A percentile compares a stretch with the other conserved stretches of the same genome.
phyloP scores from a whole-genome alignment of 805 yeast genomes.

The Candida patagonica region DNA sequence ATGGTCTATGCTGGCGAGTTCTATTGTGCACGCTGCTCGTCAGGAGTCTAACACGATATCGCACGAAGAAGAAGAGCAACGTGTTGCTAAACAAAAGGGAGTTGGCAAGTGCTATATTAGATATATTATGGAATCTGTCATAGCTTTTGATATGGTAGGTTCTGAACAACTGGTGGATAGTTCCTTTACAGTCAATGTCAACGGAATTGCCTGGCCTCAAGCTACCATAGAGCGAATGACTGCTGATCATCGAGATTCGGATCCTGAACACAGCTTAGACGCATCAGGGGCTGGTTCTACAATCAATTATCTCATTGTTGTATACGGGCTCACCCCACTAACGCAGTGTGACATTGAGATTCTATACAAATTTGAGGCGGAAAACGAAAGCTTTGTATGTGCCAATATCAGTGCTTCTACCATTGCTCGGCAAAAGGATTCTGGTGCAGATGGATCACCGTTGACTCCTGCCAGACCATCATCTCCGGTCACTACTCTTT shows the following conservation, averaged over 20 bases:
- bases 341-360: conserved; percentile 55
- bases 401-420: conserved; percentile 10
- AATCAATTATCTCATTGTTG: conserved; percentile 37
- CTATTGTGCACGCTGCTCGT: conserved; percentile 27
- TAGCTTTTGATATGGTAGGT: conserved; percentile 25
- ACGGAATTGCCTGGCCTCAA: conserved; percentile 64
- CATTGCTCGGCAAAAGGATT: conserved; percentile 5
- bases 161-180: conserved; percentile 26
- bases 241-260: conserved; percentile 8
- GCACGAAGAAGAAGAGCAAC: conserved; percentile 3
- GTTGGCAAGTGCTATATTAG: conserved; percentile 21
- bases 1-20: conserved; percentile 28
- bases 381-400: background rate
- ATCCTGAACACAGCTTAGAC: no score
- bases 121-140: conserved; percentile 24
- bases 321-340: conserved; percentile 55
- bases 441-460: conserved; percentile 1
- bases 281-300: no score
- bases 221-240: conserved; percentile 34
- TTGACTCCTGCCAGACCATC: conserved; percentile 28
- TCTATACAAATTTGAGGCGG: conserved; percentile 18
- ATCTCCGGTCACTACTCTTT: conserved; percentile 55
- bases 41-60: conserved; percentile 17
- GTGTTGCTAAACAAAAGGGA: conserved; percentile 6
- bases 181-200: conserved; percentile 36